A percentile compares a stretch with the other conserved stretches of the same genome.
phyloP scores from a whole-genome alignment of 768 basidiomycete genomes.

The Xerocomus spinulosus region DNA sequence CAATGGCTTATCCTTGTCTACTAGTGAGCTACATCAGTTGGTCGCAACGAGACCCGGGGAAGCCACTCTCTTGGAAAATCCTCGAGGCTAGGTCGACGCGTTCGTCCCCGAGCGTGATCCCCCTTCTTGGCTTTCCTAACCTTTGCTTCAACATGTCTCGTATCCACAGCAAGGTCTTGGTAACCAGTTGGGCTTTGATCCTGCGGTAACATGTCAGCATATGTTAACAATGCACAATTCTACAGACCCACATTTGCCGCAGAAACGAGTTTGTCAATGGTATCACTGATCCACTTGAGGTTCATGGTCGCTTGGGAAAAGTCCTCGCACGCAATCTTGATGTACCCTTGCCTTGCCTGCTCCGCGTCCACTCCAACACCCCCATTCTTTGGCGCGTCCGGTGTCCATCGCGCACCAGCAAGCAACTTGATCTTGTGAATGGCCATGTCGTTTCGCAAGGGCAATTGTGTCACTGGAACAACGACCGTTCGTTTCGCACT shows the following conservation, averaged over 20 bases:
- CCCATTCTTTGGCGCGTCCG: conserved; percentile 63
- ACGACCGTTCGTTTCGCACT: conserved; percentile 68
- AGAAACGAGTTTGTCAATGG: conserved; percentile 68
- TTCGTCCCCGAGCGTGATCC: conserved; percentile 56
- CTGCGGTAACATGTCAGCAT: conserved; percentile 19
- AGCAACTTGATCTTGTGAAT: conserved; percentile 84
- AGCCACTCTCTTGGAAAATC: conserved; percentile 91
- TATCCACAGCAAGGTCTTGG: conserved; percentile 75
- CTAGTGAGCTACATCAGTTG: conserved; percentile 3
- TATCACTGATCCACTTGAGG: conserved; percentile 90
- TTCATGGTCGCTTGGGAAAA: conserved; percentile 83
- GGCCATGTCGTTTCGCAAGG: conserved; percentile 58
- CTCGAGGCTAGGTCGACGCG: conserved; percentile 57
- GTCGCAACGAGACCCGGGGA: conserved; percentile 30
- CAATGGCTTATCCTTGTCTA: conserved; percentile 6
- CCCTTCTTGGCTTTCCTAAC: conserved; percentile 68
- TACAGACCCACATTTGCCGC: conserved; percentile 77
- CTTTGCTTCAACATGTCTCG: conserved; percentile 72
- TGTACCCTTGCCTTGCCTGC: conserved; percentile 63
- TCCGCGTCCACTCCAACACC: conserved; percentile 45
- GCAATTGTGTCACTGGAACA: conserved; percentile 68
- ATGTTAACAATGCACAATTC: conserved; percentile 2
- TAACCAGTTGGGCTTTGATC: conserved; percentile 37
- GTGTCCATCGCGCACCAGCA: conserved; percentile 85
- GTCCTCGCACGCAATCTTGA: conserved; percentile 89